These are phyloP conservation scores for Naegleria gruberi DNA, from an alignment of 208 protist species.

Conservation along the genomic window DNA sequence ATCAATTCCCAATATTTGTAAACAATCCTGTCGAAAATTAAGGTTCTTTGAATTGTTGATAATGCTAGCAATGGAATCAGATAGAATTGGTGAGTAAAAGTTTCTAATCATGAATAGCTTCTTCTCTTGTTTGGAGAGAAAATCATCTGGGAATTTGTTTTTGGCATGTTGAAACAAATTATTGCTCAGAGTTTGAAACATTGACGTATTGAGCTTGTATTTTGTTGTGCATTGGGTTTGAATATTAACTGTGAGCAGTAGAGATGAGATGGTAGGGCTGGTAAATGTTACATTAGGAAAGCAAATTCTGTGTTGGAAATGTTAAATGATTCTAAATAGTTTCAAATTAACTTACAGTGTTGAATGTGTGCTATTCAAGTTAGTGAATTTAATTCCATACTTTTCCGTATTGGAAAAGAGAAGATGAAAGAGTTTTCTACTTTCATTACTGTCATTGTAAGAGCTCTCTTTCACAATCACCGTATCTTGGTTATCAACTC, in stretches of 20 bases:
- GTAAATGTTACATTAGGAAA: neutral
- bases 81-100: neutral
- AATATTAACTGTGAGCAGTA: neutral
- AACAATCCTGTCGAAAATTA: neutral
- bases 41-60: neutral
- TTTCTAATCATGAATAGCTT: neutral
- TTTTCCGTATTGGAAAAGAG: too few species aligned
- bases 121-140: neutral
- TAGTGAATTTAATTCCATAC: too few species aligned
- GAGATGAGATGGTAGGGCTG: neutral
- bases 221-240: neutral
- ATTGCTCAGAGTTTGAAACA: neutral
- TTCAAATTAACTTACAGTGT: too few species aligned
- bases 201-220: neutral
- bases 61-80: neutral
- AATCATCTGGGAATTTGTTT: neutral
- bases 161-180: neutral
- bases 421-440: too few species aligned
- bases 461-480: neutral
- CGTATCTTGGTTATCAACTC: neutral
- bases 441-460: too few species aligned
- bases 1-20: neutral
- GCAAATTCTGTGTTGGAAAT: too few species aligned
- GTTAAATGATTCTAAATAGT: too few species aligned
- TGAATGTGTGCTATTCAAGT: too few species aligned